Evolutionary conservation across 2,329 filamentous ascomycete species (phyloP).

Genomic region (Hymenoscyphus fructigenus): DNA sequence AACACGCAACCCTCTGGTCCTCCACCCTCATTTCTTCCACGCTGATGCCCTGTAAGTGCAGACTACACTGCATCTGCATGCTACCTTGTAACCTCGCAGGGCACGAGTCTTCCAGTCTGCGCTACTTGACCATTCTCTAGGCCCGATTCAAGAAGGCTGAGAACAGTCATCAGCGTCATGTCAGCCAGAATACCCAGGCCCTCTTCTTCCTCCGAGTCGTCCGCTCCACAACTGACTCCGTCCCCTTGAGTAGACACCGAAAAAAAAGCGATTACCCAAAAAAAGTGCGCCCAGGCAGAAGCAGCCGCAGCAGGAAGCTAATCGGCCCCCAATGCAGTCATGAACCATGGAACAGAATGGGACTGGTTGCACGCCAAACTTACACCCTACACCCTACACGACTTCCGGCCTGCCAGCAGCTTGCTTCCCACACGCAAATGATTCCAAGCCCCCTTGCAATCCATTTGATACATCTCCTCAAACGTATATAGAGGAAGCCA

Average conservation of each 20-base stretch:
- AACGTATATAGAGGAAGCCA: conserved; percentile 13
- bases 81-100: neutral
- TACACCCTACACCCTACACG: neutral
- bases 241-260: neutral
- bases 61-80: neutral
- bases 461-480: neutral
- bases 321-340: conserved; percentile 4
- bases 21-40: neutral
- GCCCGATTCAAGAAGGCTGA: conserved; percentile 1
- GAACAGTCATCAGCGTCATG: conserved; percentile 11
- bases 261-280: neutral
- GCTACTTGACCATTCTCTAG: neutral
- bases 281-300: conserved; percentile 14
- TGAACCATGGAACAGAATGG: neutral
- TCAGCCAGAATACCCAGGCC: conserved; percentile 10
- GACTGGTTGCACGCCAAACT: neutral
- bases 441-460: conserved; percentile 12
- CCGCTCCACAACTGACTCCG: neutral
- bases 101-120: neutral
- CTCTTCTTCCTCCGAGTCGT: neutral
- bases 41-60: neutral
- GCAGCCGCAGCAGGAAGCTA: conserved; percentile 12
- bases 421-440: neutral
- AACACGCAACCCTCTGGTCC: neutral
- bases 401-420: neutral